A percentile compares a stretch with the other conserved stretches of the same genome.
These are phyloP conservation scores for Pilatotrama ljubarskyi DNA, from an alignment of 768 basidiomycete species.

Conservation along the genomic window DNA sequence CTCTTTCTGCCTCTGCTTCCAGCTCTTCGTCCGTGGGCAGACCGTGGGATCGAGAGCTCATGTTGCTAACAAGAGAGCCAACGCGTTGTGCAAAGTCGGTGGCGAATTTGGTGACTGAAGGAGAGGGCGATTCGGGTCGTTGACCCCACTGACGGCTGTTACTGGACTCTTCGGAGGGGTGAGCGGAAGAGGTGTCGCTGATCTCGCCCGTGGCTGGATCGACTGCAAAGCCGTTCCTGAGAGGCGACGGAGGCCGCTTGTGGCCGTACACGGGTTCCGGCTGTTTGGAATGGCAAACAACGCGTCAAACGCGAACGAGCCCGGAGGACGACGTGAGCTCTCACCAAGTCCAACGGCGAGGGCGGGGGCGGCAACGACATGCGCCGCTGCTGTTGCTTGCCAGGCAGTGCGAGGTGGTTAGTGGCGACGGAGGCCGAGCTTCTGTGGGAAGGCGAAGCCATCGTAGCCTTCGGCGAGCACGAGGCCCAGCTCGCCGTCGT, in stretches of 20 bases:
- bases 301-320: conserved; percentile 8
- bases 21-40: conserved; percentile 74
- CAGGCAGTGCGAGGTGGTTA: conserved; percentile 31
- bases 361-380: conserved; percentile 40
- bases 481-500: conserved; percentile 32
- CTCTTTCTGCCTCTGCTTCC: conserved; percentile 77
- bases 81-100: conserved; percentile 74
- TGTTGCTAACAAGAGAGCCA: conserved; percentile 61
- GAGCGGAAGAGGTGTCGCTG: conserved; percentile 32
- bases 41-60: conserved; percentile 33
- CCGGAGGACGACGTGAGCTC: conserved; percentile 8
- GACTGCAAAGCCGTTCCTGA: conserved; percentile 61
- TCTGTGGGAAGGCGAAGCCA: conserved; percentile 33
- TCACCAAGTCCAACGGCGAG: conserved; percentile 43
- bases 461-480: conserved; percentile 26
- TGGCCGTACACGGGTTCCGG: conserved; percentile 45
- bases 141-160: conserved; percentile 41
- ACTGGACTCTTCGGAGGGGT: conserved; percentile 41
- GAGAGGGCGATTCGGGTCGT: conserved; percentile 61
- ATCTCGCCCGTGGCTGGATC: conserved; percentile 54
- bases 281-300: conserved; percentile 29
- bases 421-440: conserved; percentile 25
- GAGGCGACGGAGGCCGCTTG: conserved; percentile 69
- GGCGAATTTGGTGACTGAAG: conserved; percentile 74
- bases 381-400: conserved; percentile 37